Base-by-base conservation (phyloP, 306 rosid species). In the Senna siamea region DNA sequence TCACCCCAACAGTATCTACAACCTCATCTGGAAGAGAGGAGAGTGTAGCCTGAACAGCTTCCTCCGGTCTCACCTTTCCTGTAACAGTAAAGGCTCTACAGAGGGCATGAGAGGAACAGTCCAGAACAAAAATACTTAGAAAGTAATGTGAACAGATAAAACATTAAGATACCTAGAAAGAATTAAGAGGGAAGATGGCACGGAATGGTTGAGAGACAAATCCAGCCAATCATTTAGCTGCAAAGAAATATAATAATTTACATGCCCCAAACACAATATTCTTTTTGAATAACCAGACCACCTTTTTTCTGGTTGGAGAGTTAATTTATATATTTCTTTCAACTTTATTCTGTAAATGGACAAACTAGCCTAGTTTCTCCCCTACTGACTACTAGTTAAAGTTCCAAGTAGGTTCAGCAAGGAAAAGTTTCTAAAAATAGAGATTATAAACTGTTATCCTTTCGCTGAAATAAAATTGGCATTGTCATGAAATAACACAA, bases 191-290 rank as follows among this genome's bases (percentile, higher is more conserved):
- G 96, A 89, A 43, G 98, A 92, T 38, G 98, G 93, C 58, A 92
- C 73, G 4, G 96, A 85, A 72, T 82, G 90, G 81, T 92, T 88
- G 73, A 92, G 92, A 84, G 98, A 92, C 77, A 92, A 82, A 83
- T 92, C 98, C 85, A 92, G 80, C 96, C 96, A 92, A 66, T 92
- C 92, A 56, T 74, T 89, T 73, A 92, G 92, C 96, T 92, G 88
- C 87, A 82, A 44, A 48, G 13, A 50, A 65, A 47, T 46, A 58
- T 26, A 56, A 59, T 6, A 64, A 46, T 46, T 57, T 56, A 37
- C 70, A 57, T 50, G 43, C 67, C 46, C 50, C 19, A 28, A 41
- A 55, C n/a, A 61, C 32, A 40, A 43, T 32, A 75, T 54, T 51
- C 69, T 41, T 69, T 67, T 56, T 66, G 58, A 63, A 75, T 28